These are phyloP conservation scores for Mortierella polycephala DNA, from an alignment of 371 early-diverging fungal species.

Conservation along the genomic window DNA sequence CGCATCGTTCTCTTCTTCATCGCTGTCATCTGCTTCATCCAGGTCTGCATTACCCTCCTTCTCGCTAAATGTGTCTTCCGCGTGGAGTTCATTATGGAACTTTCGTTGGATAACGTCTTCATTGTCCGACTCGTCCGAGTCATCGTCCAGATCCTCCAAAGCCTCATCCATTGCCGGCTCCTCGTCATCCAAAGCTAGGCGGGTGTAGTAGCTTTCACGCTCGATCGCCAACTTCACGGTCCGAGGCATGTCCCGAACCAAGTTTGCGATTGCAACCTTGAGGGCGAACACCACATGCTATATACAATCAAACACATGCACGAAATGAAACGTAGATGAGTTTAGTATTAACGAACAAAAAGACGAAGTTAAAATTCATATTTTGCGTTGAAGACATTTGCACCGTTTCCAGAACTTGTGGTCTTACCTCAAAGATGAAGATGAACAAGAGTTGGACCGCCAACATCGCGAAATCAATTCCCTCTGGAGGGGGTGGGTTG, in stretches of 20 bases:
- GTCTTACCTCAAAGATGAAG: constrained; percentile 60
- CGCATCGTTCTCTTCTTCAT: constrained; percentile 26
- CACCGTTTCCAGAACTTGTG: background rate
- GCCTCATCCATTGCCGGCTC: constrained; percentile 54
- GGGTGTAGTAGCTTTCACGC: constrained; percentile 57
- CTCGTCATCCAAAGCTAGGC: constrained; percentile 49
- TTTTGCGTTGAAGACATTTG: background rate
- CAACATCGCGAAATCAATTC: constrained; percentile 25
- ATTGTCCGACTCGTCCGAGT: constrained; percentile 34
- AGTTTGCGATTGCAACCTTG: constrained; percentile 53
- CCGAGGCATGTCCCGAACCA: constrained; percentile 60
- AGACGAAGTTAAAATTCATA: background rate
- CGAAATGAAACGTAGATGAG: constrained; percentile 2
- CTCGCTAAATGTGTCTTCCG: constrained; percentile 3
- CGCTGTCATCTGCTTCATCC: constrained; percentile 15
- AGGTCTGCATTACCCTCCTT: background rate
- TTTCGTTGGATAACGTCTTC: constrained; percentile 16
- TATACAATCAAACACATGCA: background rate
- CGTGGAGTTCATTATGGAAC: background rate
- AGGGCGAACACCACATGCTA: constrained; percentile 56
- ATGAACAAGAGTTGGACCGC: constrained; percentile 58
- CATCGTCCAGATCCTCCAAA: constrained; percentile 40
- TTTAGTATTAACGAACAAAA: background rate
- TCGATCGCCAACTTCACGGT: constrained; percentile 58
- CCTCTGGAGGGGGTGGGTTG: background rate